Conservation (phyloP, 495 filamentous ascomycete genomes). For the Penicillium alfredii region DNA sequence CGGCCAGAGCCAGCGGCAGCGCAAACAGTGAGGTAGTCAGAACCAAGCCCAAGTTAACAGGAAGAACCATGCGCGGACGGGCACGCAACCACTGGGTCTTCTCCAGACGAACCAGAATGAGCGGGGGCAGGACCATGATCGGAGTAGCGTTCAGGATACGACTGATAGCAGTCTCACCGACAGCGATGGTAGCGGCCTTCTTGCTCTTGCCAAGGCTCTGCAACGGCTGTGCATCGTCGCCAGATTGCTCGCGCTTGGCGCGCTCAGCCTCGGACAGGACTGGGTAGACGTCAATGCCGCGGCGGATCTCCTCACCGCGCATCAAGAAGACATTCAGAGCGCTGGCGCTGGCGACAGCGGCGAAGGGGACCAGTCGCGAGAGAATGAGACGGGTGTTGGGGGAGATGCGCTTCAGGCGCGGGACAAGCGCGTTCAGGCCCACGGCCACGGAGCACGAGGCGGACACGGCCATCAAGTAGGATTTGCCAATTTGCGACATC, state of each 20-base stretch:
- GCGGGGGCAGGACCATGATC: slow-evolving; percentile 90
- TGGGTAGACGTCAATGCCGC: slow-evolving; percentile 92
- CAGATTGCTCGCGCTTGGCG: slow-evolving; percentile 49
- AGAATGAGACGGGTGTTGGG: slow-evolving; percentile 70
- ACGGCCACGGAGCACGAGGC: slow-evolving; percentile 90
- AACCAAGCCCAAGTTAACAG: slow-evolving; percentile 79
- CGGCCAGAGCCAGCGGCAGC: slow-evolving; percentile 70
- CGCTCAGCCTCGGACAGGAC: slow-evolving; percentile 43
- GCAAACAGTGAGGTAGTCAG: slow-evolving; percentile 75
- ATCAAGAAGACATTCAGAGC: slow-evolving; percentile 95
- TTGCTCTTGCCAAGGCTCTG: slow-evolving; percentile 75
- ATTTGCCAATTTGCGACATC: slow-evolving; percentile 70
- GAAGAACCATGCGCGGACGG: slow-evolving; percentile 64
- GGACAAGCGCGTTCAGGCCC: slow-evolving; percentile 84
- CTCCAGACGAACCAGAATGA: slow-evolving; percentile 79
- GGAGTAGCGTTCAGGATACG: slow-evolving; percentile 89
- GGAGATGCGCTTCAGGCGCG: slow-evolving; percentile 69
- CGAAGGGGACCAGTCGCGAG: slow-evolving; percentile 84
- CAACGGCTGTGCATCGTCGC: slow-evolving; percentile 43
- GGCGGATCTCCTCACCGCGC: slow-evolving; percentile 90
- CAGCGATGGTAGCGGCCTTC: slow-evolving; percentile 80
- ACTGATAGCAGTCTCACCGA: slow-evolving; percentile 83
- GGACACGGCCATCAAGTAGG: slow-evolving; percentile 85
- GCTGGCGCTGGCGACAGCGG: slow-evolving; percentile 83
- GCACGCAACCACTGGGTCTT: slow-evolving; percentile 64